Evolutionary conservation across 2,329 filamentous ascomycete species (phyloP), one percentile per base, ranked within the genome.

Genomic region (Talaromyces sp.): DNA sequence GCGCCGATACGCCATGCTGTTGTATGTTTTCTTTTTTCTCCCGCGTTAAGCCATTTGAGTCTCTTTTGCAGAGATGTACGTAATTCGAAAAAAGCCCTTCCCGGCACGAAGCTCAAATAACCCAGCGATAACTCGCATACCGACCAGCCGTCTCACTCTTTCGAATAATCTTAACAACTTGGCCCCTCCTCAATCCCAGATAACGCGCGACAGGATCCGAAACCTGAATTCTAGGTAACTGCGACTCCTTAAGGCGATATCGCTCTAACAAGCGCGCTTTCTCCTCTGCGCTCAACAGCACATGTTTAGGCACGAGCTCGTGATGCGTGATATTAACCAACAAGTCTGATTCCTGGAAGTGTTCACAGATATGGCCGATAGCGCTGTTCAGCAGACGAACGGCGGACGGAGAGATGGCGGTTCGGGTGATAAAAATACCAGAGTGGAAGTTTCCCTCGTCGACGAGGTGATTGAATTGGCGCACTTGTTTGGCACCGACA

Each of bases 271-370:
- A 80, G 40, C 90, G 89, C 54, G 81, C 80, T 84, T 97, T 97
- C 82, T 99, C 95, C 71, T 96, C 92, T 52, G 87, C 85, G 71
- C 91, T 96, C 62, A 99, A 86, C 65, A 98, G 80, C 40, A 98
- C 88, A 75, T 99, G 95, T 75, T 90, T 92, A 50, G 95, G 95
- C 33, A 99, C 95, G 62, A 99, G 85, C 79, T 98, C 93, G 80
- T 99, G 95, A 76, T 93, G 91, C 64, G 93, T 98, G 77, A 99
- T 98, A 80, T 99, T 99, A 78, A 99, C 93, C 64, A 98, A 84
- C 70, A 99, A 79, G 79, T 99, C 95, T 76, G 95, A 90, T 82
- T 98, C 95, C 70, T 93, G 86, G 81, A 99, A 99, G 75, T 92
- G 91, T 81, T 99, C 95, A 72, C 97, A 91, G 72, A 90, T 87